Evolutionary conservation across 2,329 filamentous ascomycete genomes (phyloP), one percentile per base, ranked within the genome.

Genomic region (Colletotrichum simmondsii): DNA sequence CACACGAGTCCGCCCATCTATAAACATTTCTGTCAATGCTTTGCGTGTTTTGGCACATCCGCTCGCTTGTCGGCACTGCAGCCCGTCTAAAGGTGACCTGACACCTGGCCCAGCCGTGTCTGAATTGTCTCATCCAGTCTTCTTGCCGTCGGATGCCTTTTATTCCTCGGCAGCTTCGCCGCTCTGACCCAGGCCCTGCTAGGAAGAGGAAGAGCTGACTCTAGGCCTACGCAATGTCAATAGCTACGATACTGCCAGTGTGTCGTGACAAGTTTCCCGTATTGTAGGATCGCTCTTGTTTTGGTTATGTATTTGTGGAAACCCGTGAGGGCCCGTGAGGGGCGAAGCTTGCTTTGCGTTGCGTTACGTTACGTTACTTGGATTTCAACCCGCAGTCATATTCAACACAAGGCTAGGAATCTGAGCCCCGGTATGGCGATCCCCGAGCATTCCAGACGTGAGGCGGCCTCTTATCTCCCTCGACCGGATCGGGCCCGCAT

Each of bases 121-220:
- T 70, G 52, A 37, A 37, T 42, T 65, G 62, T 42, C 62, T 70
- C 67, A 49, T 53, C 54, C 56, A 16, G 53, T 65, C 14, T 54
- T 30, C n/a, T 46, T 32, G 26, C 42, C 32, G 53, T 28, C 32
- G 32, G 62, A 54, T 60, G 14, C 53, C 24, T 42, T 32, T n/a
- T 22, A n/a, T 26, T 58, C 68, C 30, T 70, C 28, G 22, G 28
- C 52, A 42, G 52, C 16, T 49, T 26, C 62, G 32, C 54, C 42
- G 61, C 68, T 42, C 37, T 42, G 19, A 59, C 28, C 37, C 30
- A 42, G 30, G 52, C 28, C 42, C 59, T 28, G 28, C 54, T 42
- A 28, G 24, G 52, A 54, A 12, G 32, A 28, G 24, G 52, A 54
- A 12, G 32, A 53, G 52, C 24, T n/a, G 16, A 37, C 42, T 32